A percentile compares a stretch with the other conserved stretches of the same genome.
Evolutionary conservation across 768 basidiomycete genomes (phyloP).

Genomic region (Gloeopeniophorella convolvens): DNA sequence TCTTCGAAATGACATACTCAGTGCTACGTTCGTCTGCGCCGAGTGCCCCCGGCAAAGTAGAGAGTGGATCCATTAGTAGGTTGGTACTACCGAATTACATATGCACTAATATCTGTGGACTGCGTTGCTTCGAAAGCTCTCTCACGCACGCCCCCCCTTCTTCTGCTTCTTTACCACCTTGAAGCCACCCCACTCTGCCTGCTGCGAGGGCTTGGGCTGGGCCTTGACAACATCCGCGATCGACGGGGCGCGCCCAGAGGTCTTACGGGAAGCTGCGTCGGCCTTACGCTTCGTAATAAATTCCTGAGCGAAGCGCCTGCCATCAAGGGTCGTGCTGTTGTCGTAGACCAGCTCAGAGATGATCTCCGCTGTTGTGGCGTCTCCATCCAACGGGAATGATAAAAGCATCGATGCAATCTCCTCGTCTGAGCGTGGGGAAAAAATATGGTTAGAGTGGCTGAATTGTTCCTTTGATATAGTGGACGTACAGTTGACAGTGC

Average conservation of each 20-base stretch:
- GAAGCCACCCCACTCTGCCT: conserved; percentile 80
- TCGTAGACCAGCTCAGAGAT: conserved; percentile 95
- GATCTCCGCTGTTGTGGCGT: conserved; percentile 75
- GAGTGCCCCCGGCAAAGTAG: background rate
- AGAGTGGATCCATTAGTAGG: conserved; percentile 4
- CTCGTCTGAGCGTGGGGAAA: conserved; percentile 62
- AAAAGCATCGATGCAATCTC: conserved; percentile 95
- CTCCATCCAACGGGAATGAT: conserved; percentile 88
- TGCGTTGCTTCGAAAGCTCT: background rate
- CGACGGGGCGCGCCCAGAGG: conserved; percentile 49
- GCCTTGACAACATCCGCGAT: conserved; percentile 90
- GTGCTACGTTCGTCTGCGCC: background rate
- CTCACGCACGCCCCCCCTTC: conserved; percentile 59
- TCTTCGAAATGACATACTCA: too few species aligned
- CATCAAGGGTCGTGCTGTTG: conserved; percentile 91
- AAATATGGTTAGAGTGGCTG: conserved; percentile 1
- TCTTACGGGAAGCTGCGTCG: conserved; percentile 58
- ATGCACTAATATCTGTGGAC: background rate
- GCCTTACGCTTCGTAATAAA: conserved; percentile 82
- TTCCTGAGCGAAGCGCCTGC: conserved; percentile 89
- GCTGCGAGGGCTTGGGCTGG: conserved; percentile 64
- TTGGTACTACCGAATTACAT: background rate
- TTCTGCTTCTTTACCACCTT: conserved; percentile 97
- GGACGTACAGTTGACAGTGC: conserved; percentile 59
- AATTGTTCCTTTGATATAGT: background rate